A percentile compares a stretch with the other conserved stretches of the same genome.
phyloP scores from a whole-genome alignment of 768 basidiomycete genomes.

The Tulasnella sp. region DNA sequence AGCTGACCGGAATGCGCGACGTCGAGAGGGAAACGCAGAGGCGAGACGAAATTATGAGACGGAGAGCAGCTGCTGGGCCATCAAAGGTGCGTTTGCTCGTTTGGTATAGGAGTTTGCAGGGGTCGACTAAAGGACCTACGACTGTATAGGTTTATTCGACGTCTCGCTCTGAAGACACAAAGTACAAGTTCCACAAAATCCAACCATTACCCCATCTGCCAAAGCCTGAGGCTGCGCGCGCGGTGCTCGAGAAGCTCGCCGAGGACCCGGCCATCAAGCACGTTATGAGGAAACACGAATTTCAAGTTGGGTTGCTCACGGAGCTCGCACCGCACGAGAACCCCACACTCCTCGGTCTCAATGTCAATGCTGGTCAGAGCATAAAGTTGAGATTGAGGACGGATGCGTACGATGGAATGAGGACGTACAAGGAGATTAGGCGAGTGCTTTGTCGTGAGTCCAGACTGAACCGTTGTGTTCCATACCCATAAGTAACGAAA shows the following conservation, averaged over 20 bases:
- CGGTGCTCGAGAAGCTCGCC: conserved; percentile 60
- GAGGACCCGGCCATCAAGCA: conserved; percentile 72
- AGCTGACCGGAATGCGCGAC: conserved; percentile 58
- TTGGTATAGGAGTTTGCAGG: too few species aligned
- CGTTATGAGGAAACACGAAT: conserved; percentile 70
- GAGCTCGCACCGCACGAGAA: conserved; percentile 80
- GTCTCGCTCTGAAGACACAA: conserved; percentile 42
- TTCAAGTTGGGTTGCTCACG: conserved; percentile 69
- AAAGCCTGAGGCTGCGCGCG: conserved; percentile 58
- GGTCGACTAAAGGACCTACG: neutral
- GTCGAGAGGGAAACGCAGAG: conserved; percentile 62
- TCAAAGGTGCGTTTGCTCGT: conserved; percentile 53
- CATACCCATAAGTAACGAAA: neutral
- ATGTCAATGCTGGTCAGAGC: conserved; percentile 49
- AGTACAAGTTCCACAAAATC: conserved; percentile 66
- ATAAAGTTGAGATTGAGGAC: conserved; percentile 74
- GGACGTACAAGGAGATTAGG: conserved; percentile 64
- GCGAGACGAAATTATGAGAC: conserved; percentile 61
- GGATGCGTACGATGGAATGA: conserved; percentile 71
- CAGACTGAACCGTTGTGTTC: neutral
- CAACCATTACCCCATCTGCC: conserved; percentile 68
- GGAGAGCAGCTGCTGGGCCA: conserved; percentile 60
- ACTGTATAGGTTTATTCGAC: conserved; percentile 35
- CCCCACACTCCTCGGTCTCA: conserved; percentile 68
- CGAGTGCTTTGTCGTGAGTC: conserved; percentile 62